Conservation (phyloP, 352 stramenopile species). For the Globisporangium emineosum region DNA sequence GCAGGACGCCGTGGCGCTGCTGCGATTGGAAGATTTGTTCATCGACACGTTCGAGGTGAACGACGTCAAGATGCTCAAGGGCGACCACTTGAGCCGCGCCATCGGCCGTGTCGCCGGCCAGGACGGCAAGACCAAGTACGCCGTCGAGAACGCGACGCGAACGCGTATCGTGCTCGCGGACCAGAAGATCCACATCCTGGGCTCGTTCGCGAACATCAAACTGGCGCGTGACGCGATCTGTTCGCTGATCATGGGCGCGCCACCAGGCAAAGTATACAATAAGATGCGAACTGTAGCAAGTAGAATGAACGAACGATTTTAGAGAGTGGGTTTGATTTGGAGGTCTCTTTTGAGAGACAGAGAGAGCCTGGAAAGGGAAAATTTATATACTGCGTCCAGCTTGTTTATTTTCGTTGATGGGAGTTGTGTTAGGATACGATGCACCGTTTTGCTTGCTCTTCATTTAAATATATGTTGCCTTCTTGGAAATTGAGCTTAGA, state of each 20-base stretch:
- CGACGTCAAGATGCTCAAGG: slow-evolving; percentile 96
- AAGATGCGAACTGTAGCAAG: slow-evolving; percentile 99
- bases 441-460: no score
- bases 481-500: background rate
- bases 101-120: slow-evolving; percentile 98
- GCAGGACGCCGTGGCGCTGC: slow-evolving; percentile 94
- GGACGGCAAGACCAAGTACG: slow-evolving; percentile 99
- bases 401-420: slow-evolving; percentile 4
- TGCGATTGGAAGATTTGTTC: slow-evolving; percentile 99
- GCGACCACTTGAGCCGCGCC: slow-evolving; percentile 98
- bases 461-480: slow-evolving; percentile 13
- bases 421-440: background rate
- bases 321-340: slow-evolving; percentile 21
- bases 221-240: slow-evolving; percentile 92
- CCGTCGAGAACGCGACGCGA: slow-evolving; percentile 99
- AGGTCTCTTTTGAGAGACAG: background rate
- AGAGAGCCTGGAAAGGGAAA: background rate
- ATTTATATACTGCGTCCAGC: slow-evolving; percentile 14
- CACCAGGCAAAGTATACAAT: slow-evolving; percentile 99
- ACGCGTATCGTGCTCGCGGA: slow-evolving; percentile 99
- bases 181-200: slow-evolving; percentile 98
- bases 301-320: slow-evolving; percentile 97
- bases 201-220: slow-evolving; percentile 98
- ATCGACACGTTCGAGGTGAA: slow-evolving; percentile 98
- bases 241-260: slow-evolving; percentile 94